Evolutionary conservation across 805 yeast genomes (phyloP), one percentile per base, ranked within the genome.

Genomic region (Hanseniaspora valbyensis): DNA sequence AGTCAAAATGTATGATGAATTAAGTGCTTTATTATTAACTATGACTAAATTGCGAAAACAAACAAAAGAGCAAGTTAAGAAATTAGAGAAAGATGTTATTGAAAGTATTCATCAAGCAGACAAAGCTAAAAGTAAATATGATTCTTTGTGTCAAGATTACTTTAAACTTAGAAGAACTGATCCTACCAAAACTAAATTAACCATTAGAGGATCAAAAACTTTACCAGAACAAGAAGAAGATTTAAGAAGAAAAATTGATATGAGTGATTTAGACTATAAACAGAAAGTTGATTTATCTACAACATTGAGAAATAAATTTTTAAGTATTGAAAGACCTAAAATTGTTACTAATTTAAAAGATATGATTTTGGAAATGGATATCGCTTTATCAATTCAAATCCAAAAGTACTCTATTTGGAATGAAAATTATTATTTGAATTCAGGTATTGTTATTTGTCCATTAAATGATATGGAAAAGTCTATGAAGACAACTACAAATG

Each of bases 181-280:
- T 61, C 95, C 95, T 19, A 74, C 82, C 52, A 85, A 83, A 64
- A 86, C 86, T 58, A 82, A 83, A 55, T 80, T 89, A 46, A 78
- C 90, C 2, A 73, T 92, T 61, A 85, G 85, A 61, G 82, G 83
- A 53, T 76, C 85, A 37, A 82, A 81, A 56, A 80, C 88, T 0
- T 78, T 83, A 1, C 82, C 81, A 48, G 77, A 74, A 44, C 96
- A 90, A 66, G 97, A 92, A 61, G 97, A 90, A 61, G 95, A 89
- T 44, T 69, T 90, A 18, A 78, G 75, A 54, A 69, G 80, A 50
- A 89, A 90, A 61, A 85, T 92, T 42, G 85, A 82, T 56, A 66
- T 71, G 50, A 94, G 96, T 0, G 96, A 92, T 64, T 74, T 76
- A 49, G 98, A 92, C 55, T 92, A 87, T 67, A 80, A 81, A 62